These are phyloP conservation scores for Eragrostis nindensis DNA, from an alignment of 176 grass and related monocot genomes.

Conservation along the genomic window DNA sequence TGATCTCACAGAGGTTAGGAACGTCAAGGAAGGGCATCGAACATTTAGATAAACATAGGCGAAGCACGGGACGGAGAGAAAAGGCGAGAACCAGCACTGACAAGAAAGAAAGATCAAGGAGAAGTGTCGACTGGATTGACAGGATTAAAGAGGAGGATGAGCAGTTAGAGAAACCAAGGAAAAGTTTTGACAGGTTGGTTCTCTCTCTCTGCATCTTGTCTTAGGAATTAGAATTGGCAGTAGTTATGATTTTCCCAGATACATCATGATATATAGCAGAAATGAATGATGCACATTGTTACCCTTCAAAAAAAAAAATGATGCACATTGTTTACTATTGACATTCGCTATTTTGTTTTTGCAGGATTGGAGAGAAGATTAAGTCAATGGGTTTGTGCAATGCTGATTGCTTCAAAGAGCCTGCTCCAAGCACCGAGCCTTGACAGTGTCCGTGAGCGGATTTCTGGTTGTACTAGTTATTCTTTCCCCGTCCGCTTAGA, in stretches of 20 bases:
- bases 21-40: constrained; percentile 42
- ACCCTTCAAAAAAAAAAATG: too few species aligned
- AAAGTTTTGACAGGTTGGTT: constrained; percentile 84
- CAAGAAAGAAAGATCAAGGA: constrained; percentile 68
- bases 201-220: constrained; percentile 6
- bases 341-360: constrained; percentile 25
- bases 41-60: constrained; percentile 47
- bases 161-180: constrained; percentile 79
- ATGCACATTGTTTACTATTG: not conserved
- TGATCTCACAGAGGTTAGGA: constrained; percentile 57
- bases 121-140: constrained; percentile 60
- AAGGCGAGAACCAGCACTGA: constrained; percentile 52
- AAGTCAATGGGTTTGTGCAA: constrained; percentile 83
- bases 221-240: not conserved
- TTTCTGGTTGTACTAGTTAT: constrained; percentile 20
- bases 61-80: constrained; percentile 66
- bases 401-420: constrained; percentile 87
- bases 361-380: constrained; percentile 85
- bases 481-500: not conserved
- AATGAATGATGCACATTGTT: not conserved
- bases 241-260: not conserved
- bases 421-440: constrained; percentile 46
- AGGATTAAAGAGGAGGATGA: constrained; percentile 46
- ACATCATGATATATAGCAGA: constrained; percentile 20
- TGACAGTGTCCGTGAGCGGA: constrained; percentile 22